phyloP scores from a whole-genome alignment of 2,329 filamentous ascomycete genomes.

The Setomelanomma holmii region DNA sequence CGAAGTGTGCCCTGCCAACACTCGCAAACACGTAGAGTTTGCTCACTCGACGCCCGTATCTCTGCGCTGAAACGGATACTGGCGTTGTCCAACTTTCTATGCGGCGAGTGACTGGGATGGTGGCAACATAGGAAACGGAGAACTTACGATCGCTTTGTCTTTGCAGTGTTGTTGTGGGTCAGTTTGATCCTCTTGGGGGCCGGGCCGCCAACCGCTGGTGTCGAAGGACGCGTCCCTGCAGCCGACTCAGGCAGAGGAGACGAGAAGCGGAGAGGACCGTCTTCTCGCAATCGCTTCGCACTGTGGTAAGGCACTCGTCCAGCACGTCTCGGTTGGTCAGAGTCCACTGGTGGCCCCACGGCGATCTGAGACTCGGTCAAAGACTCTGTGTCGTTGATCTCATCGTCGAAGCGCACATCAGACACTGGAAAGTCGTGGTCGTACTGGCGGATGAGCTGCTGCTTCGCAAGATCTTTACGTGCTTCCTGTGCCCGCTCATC shows the following conservation, averaged over 20 bases:
- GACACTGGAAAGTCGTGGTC: constrained; percentile 33
- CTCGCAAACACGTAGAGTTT: constrained; percentile 43
- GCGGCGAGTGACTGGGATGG: constrained; percentile 8
- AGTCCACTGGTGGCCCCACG: constrained; percentile 43
- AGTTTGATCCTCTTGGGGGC: constrained; percentile 44
- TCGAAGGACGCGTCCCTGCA: constrained; percentile 42
- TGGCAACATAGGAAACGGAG: constrained; percentile 5
- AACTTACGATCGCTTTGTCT: constrained; percentile 50
- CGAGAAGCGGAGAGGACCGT: constrained; percentile 32
- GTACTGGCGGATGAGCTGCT: constrained; percentile 31
- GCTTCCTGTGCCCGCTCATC: constrained; percentile 31
- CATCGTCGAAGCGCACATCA: constrained; percentile 46
- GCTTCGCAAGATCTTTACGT: constrained; percentile 35
- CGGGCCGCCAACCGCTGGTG: constrained; percentile 35
- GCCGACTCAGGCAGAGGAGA: constrained; percentile 42
- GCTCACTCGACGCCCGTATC: constrained; percentile 37
- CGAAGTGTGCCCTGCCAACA: constrained; percentile 30
- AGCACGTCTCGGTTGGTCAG: constrained; percentile 37
- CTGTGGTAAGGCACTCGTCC: constrained; percentile 34
- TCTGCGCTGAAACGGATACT: constrained; percentile 36
- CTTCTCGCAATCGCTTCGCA: constrained; percentile 43
- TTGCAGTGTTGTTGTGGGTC: constrained; percentile 44
- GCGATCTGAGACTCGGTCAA: constrained; percentile 46
- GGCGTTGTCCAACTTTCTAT: constrained; percentile 23
- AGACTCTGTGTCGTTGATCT: constrained; percentile 46